phyloP scores from a whole-genome alignment of 192 early-diverging fungal genomes.

The Chytriomyces hyalinus region DNA sequence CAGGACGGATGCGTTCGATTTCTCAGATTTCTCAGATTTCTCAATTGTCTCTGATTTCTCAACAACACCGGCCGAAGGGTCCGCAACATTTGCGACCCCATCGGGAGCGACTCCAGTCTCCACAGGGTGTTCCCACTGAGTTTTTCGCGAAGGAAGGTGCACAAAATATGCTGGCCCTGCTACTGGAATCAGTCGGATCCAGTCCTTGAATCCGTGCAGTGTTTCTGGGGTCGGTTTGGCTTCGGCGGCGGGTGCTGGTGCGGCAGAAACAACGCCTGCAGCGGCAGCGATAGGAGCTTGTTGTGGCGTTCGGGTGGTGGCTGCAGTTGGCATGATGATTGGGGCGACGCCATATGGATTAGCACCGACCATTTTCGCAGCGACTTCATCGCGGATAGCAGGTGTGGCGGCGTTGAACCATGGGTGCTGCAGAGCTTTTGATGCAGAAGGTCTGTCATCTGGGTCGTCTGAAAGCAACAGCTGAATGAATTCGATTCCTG shows the following conservation, averaged over 20 bases:
- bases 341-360: background rate
- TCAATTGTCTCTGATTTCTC: background rate
- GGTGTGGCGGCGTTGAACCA: slow-evolving; percentile 19
- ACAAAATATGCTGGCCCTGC: slow-evolving; percentile 15
- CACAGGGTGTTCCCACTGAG: slow-evolving; percentile 26
- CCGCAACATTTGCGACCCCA: background rate
- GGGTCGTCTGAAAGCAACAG: slow-evolving; percentile 7
- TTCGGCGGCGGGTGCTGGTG: background rate
- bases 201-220: slow-evolving; percentile 1
- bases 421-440: slow-evolving; percentile 30
- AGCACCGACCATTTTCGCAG: background rate
- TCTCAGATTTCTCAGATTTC: background rate
- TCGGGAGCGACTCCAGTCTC: background rate
- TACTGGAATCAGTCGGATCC: slow-evolving; percentile 10
- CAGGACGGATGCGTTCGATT: background rate
- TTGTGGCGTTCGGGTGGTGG: background rate
- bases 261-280: background rate
- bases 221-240: background rate
- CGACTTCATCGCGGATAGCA: background rate
- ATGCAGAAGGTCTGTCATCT: slow-evolving; percentile 25
- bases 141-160: background rate
- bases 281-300: background rate
- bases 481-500: slow-evolving; percentile 24
- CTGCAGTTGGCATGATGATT: background rate
- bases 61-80: background rate